Percentiles rank a stretch among this genome's conserved stretches.
Conservation (phyloP, 805 yeast genomes). For the Limtongia smithiae region DNA sequence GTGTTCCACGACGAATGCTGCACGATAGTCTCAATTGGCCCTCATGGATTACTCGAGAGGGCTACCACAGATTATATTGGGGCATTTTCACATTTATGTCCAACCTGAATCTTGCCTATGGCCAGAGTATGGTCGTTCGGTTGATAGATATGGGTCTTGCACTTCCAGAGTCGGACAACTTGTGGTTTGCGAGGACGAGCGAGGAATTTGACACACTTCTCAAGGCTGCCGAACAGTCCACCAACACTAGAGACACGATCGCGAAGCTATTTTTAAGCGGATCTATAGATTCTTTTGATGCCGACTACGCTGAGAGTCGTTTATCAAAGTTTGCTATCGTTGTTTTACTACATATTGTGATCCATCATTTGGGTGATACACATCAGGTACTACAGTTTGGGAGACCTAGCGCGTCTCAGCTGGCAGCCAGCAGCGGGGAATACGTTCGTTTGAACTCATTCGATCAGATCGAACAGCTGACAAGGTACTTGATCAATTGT, state of each 20-base stretch:
- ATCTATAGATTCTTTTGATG: constrained; percentile 1
- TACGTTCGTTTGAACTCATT: constrained; percentile 8
- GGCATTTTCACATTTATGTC: constrained; percentile 14
- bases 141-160: constrained; percentile 26
- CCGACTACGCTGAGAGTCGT: constrained; percentile 6
- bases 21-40: constrained; percentile 6
- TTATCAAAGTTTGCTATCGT: constrained; percentile 8
- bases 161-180: constrained; percentile 30
- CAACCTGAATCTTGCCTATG: constrained; percentile 6
- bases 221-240: neutral
- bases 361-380: constrained; percentile 2
- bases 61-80: constrained; percentile 13
- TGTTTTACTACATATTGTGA: constrained; percentile 6
- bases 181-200: constrained; percentile 27
- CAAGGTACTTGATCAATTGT: constrained; percentile 4
- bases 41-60: constrained; percentile 12
- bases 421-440: neutral
- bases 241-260: constrained; percentile 4
- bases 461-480: constrained; percentile 8
- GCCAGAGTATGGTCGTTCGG: constrained; percentile 6
- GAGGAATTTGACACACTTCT: constrained; percentile 6
- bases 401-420: constrained; percentile 1
- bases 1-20: constrained; percentile 1
- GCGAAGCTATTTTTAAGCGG: neutral
- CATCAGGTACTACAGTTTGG: neutral